Evolutionary conservation across 345 rosid species (phyloP).

Genomic region (Theobroma cacao): DNA sequence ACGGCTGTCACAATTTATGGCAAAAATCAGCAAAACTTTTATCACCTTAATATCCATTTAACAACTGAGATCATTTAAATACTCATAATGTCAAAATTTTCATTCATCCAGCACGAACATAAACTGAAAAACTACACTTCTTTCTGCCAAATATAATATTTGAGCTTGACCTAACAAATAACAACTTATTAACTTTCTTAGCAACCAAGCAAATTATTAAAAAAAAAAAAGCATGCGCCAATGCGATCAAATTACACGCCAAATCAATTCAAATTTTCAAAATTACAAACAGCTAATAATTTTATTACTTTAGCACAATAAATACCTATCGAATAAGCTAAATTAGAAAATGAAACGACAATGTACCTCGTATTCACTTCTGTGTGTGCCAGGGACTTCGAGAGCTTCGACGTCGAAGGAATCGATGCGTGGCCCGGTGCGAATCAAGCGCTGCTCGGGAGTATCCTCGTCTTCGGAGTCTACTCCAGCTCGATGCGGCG

Average conservation of each 20-base stretch:
- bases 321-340: not conserved
- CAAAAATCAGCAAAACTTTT: not conserved
- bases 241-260: not conserved
- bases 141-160: not conserved
- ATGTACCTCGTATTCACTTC: conserved; percentile 73
- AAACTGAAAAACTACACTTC: not conserved
- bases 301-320: not conserved
- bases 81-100: not conserved
- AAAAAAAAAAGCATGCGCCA: not conserved
- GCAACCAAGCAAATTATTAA: not conserved
- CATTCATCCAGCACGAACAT: not conserved
- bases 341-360: not conserved
- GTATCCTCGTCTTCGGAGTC: conserved; percentile 84
- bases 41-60: not conserved
- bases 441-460: conserved; percentile 74
- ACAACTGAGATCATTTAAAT: not conserved
- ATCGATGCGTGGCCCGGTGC: conserved; percentile 83
- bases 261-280: not conserved
- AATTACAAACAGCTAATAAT: not conserved
- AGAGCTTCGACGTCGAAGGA: conserved; percentile 97
- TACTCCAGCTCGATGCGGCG: conserved; percentile 30
- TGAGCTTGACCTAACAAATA: not conserved
- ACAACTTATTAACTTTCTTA: not conserved
- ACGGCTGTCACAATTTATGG: not conserved
- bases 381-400: conserved; percentile 80